These are phyloP conservation scores for Apiotrichum porosum DNA, from an alignment of 1,284 basidiomycete genomes.

Conservation along the genomic window DNA sequence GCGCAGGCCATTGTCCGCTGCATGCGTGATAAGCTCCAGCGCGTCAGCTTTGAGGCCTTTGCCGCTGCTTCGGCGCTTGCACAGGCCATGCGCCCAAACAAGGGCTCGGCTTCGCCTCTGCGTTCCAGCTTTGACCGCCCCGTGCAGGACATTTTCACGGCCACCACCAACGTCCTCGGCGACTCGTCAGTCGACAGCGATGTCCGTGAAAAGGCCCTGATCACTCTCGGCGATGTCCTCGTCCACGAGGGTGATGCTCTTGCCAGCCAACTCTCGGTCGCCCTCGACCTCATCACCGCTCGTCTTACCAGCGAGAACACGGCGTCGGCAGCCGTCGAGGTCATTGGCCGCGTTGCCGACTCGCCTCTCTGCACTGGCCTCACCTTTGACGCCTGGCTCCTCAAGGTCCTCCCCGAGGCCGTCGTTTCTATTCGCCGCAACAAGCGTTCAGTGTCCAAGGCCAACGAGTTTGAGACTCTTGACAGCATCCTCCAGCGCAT, in stretches of 20 bases:
- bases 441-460: slow-evolving; percentile 70
- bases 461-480: slow-evolving; percentile 69
- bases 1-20: slow-evolving; percentile 69
- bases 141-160: slow-evolving; percentile 66
- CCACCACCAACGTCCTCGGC: slow-evolving; percentile 65
- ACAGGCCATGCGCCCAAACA: slow-evolving; percentile 43
- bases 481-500: slow-evolving; percentile 54
- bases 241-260: slow-evolving; percentile 71
- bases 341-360: slow-evolving; percentile 50
- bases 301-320: slow-evolving; percentile 61
- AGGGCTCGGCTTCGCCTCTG: slow-evolving; percentile 36
- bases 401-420: slow-evolving; percentile 70
- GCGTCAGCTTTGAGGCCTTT: slow-evolving; percentile 69
- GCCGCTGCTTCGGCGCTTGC: slow-evolving; percentile 51
- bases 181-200: slow-evolving; percentile 86
- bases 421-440: slow-evolving; percentile 72
- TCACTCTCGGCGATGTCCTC: slow-evolving; percentile 78
- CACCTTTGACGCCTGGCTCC: slow-evolving; percentile 66
- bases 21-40: slow-evolving; percentile 54
- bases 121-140: slow-evolving; percentile 47
- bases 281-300: slow-evolving; percentile 65
- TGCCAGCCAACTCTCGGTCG: slow-evolving; percentile 37
- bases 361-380: slow-evolving; percentile 47
- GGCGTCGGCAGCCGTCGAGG: slow-evolving; percentile 50
- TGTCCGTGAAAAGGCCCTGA: slow-evolving; percentile 76